Evolutionary conservation across 768 basidiomycete genomes (phyloP).

Genomic region (Hemileccinum rubropunctum): DNA sequence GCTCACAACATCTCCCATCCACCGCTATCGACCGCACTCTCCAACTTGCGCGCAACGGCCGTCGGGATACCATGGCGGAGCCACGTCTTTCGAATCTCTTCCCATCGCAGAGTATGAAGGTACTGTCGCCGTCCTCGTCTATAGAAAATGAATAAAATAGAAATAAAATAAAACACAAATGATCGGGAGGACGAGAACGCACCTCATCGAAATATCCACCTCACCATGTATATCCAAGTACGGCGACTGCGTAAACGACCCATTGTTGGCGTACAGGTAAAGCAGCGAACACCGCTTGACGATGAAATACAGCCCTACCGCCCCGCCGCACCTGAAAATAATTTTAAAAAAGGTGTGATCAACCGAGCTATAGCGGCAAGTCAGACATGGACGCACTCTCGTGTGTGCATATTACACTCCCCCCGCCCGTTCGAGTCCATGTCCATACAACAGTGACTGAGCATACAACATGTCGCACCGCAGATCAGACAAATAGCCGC

Average conservation of each 20-base stretch:
- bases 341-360: background rate
- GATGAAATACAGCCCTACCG: constrained; percentile 85
- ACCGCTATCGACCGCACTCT: constrained; percentile 84
- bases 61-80: constrained; percentile 88
- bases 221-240: constrained; percentile 96
- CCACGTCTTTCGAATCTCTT: constrained; percentile 91
- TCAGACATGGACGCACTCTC: no score
- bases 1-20: constrained; percentile 84
- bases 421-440: constrained; percentile 55
- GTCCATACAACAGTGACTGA: constrained; percentile 89
- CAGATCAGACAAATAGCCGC: constrained; percentile 93
- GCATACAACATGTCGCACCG: constrained; percentile 83
- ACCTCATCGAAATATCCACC: constrained; percentile 91
- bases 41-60: constrained; percentile 83
- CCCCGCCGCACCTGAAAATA: constrained; percentile 75
- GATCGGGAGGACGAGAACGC: no score
- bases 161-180: no score
- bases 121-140: constrained; percentile 90
- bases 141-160: no score
- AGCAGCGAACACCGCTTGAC: constrained; percentile 90
- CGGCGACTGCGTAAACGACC: constrained; percentile 85
- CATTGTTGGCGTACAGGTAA: constrained; percentile 84
- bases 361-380: no score
- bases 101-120: constrained; percentile 81
- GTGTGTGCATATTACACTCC: constrained; percentile 93